Base-by-base conservation (phyloP, 306 rosid genomes). In the Cicer pinnatifidum region DNA sequence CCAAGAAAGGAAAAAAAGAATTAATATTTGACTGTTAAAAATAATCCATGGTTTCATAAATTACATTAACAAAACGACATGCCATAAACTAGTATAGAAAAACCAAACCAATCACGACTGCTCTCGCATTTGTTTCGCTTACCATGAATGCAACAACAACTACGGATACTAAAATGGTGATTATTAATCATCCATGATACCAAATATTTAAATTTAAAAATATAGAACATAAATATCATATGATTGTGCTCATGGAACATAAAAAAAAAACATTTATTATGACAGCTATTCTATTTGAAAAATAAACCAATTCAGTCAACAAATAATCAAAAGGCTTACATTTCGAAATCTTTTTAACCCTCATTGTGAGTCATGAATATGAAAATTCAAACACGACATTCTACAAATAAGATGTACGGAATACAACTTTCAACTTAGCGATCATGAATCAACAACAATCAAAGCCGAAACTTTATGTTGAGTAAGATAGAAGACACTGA, bases 241-340 rank as follows among this genome's bases (percentile, higher is more conserved):
- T 1, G 1, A 66, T 50, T 43, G 41, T 78, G 46, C 51, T 61
- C 58, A 45, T 54, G 44, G 44, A 53, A 38, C 64, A 38, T 15
- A 62, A 78, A 57, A 57, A 28, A 68, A 20, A n/a, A n/a, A n/a
- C n/a, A n/a, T n/a, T 69, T 58, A 47, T 19, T 33, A 9, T 4
- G 47, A 61, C 39, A 23, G 37, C 19, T 9, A 11, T 28, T 19
- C 16, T n/a, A 63, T 41, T 57, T 41, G 5, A 48, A 48, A 70
- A 79, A 50, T 6, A 56, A 57, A 64, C 17, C 50, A 70, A 64
- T 44, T 61, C 23, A 73, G 77, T 52, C 62, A 74, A 62, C 15
- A 50, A 73, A 68, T 47, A 61, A 53, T 63, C 69, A 73, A 72
- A 68, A 62, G 9, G 6, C 12, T 65, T 19, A 41, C 4, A 66